These are phyloP conservation scores for Geranium rotundifolium DNA, from an alignment of 345 rosid genomes.

Conservation along the genomic window DNA sequence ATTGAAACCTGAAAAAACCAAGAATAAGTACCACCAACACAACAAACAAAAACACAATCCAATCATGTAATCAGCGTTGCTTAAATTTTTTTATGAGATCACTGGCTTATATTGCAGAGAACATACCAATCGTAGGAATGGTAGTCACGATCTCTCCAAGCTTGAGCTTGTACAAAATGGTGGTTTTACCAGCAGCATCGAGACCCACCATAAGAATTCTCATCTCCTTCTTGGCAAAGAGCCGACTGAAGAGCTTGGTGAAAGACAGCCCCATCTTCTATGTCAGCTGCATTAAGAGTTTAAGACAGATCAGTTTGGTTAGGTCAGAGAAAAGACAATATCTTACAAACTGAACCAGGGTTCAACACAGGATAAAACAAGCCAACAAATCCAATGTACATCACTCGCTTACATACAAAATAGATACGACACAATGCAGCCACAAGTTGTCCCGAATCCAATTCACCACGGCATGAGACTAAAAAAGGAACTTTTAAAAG, in stretches of 20 bases:
- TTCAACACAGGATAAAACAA: too few relatives aligned
- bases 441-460: too few relatives aligned
- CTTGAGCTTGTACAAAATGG: slow-evolving; percentile 3
- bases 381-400: too few relatives aligned
- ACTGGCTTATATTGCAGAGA: background rate
- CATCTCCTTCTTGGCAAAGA: slow-evolving; percentile 3
- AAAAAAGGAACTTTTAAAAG: too few relatives aligned
- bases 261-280: slow-evolving; percentile 2
- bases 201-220: slow-evolving; percentile 4
- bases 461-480: too few relatives aligned
- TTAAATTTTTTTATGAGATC: background rate
- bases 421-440: too few relatives aligned
- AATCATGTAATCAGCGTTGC: background rate
- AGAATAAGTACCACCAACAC: background rate
- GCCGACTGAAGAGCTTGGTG: slow-evolving; percentile 3
- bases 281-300: background rate
- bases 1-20: slow-evolving; percentile 16
- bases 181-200: slow-evolving; percentile 4
- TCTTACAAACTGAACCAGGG: background rate
- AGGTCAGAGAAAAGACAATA: background rate
- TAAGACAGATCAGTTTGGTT: background rate
- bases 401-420: too few relatives aligned
- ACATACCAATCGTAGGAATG: slow-evolving; percentile 2
- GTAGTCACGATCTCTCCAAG: slow-evolving; percentile 4
- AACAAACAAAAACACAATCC: background rate